Evolutionary conservation across 768 basidiomycete species (phyloP).

Genomic region (Zangia roseola): DNA sequence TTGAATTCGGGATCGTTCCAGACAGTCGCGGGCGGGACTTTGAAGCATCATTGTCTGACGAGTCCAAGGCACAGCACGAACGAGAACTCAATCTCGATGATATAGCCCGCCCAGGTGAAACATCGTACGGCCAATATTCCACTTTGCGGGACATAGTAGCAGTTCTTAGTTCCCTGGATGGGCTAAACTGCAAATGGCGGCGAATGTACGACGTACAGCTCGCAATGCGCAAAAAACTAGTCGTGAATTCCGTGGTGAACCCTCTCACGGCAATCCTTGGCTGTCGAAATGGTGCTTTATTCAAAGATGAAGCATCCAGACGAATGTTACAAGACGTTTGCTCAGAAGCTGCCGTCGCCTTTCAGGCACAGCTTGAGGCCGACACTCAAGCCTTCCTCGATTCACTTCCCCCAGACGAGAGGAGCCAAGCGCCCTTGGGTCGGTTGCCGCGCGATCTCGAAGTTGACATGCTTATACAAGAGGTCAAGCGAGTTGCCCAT

Average conservation of each 20-base stretch:
- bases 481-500: slow-evolving; percentile 57
- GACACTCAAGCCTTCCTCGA: slow-evolving; percentile 32
- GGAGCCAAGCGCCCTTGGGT: slow-evolving; percentile 28
- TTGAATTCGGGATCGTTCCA: slow-evolving; percentile 80
- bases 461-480: slow-evolving; percentile 44
- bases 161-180: slow-evolving; percentile 53
- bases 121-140: slow-evolving; percentile 45
- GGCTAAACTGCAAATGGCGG: slow-evolving; percentile 61
- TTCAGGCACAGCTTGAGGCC: slow-evolving; percentile 48
- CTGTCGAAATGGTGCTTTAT: slow-evolving; percentile 77
- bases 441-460: slow-evolving; percentile 49
- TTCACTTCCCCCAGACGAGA: slow-evolving; percentile 26
- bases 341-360: slow-evolving; percentile 66
- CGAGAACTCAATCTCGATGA: slow-evolving; percentile 51
- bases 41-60: slow-evolving; percentile 50
- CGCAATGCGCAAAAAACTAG: slow-evolving; percentile 75
- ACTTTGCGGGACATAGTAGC: slow-evolving; percentile 69
- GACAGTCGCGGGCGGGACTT: slow-evolving; percentile 63
- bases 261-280: slow-evolving; percentile 81
- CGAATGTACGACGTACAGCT: slow-evolving; percentile 67
- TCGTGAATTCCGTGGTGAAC: slow-evolving; percentile 79
- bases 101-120: slow-evolving; percentile 41
- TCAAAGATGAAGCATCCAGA: slow-evolving; percentile 42
- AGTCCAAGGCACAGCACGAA: slow-evolving; percentile 32
- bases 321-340: slow-evolving; percentile 56